Percentiles rank a stretch among this genome's conserved stretches.
Conservation (phyloP, 495 filamentous ascomycete genomes). For the Extremus antarcticus region DNA sequence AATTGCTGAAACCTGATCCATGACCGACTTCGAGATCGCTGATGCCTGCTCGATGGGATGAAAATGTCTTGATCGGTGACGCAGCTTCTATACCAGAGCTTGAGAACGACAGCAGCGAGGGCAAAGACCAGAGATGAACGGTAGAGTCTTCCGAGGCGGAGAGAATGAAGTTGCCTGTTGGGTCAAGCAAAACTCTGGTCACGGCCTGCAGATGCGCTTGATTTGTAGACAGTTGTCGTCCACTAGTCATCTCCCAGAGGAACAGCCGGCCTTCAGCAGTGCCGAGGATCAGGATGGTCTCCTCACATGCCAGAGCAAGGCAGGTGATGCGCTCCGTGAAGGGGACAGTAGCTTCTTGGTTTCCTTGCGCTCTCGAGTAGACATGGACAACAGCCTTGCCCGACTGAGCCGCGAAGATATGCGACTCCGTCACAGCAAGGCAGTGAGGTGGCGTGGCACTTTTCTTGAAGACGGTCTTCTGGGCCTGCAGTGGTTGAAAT, state of each 20-base stretch:
- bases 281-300: slow-evolving; percentile 65
- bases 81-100: slow-evolving; percentile 26
- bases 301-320: slow-evolving; percentile 47
- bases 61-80: slow-evolving; percentile 53
- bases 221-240: slow-evolving; percentile 77
- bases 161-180: slow-evolving; percentile 65
- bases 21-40: slow-evolving; percentile 58
- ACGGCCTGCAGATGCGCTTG: slow-evolving; percentile 79
- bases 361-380: slow-evolving; percentile 70
- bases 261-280: slow-evolving; percentile 77
- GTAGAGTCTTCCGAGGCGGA: slow-evolving; percentile 84
- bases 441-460: slow-evolving; percentile 69
- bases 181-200: slow-evolving; percentile 60
- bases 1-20: slow-evolving; percentile 55
- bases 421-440: slow-evolving; percentile 67
- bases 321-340: slow-evolving; percentile 78
- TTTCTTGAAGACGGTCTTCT: slow-evolving; percentile 80
- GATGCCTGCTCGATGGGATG: slow-evolving; percentile 70
- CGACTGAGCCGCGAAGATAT: slow-evolving; percentile 81
- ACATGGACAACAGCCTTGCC: slow-evolving; percentile 90
- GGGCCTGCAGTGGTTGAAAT: slow-evolving; percentile 58
- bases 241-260: slow-evolving; percentile 87
- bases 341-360: slow-evolving; percentile 73
- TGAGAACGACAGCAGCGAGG: slow-evolving; percentile 58
- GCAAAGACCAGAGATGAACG: slow-evolving; percentile 79